Base-by-base conservation (phyloP, 306 rosid genomes). In the Alnus rubra region DNA sequence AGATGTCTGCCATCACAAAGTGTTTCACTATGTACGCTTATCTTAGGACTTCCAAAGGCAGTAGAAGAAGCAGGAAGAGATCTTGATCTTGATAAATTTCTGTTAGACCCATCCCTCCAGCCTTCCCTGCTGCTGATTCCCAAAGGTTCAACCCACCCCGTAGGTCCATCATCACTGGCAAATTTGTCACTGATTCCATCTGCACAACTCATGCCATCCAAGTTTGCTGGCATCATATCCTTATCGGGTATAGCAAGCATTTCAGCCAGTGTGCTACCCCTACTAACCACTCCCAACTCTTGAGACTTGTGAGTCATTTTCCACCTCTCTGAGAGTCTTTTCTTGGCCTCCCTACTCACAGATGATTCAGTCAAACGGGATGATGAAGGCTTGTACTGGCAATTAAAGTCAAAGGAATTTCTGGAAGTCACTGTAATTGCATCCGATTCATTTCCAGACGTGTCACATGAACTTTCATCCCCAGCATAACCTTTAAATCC, bases 111-210 rank as follows among this genome's bases (percentile, higher is more conserved):
- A 81, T 89, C 90, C 90, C 89, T 95, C 99, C 99, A 95, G 75
- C 99, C 99, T 87, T 95, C 99, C 86, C 90, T 89, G 73, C 98
- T 95, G 87, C 99, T 95, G 80, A 95, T 95, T 75, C 99, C 99
- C 78, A 91, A 83, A 74, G 99, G 98, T 82, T 89, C 93, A 72
- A 75, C 86, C 67, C 74, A 52, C 65, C 84, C 84, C 48, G 83
- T 77, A 79, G 83, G 85, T 81, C 81, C 76, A 73, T 84, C 86
- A 12, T 86, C 81, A 73, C 67, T 73, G 45, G 83, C 51, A 88
- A 81, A 60, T 48, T 88, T 88, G 80, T 81, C 76, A 53, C 73
- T 51, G 56, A 75, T 81, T 77, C 87, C 86, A 75, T 73, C 87
- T 73, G 76, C 88, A 9, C 63, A 72, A 11, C 78, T 79, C 77